phyloP scores from a whole-genome alignment of 257 asterid species.

The Haberlea rhodopensis region DNA sequence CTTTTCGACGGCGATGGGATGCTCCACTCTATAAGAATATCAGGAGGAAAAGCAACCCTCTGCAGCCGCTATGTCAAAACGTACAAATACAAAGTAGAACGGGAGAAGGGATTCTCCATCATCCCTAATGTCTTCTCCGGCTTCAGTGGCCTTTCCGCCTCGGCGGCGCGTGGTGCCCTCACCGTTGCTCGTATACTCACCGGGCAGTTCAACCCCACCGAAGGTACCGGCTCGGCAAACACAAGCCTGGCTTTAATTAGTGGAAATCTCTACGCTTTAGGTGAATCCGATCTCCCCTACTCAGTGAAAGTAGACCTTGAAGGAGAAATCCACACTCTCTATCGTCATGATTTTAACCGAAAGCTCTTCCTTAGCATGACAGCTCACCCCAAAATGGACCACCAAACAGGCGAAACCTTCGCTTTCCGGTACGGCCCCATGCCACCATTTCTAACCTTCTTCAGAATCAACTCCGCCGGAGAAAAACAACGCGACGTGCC shows the following conservation, averaged over 20 bases:
- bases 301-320: constrained; percentile 32
- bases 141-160: constrained; percentile 53
- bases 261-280: constrained; percentile 56
- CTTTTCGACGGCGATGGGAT: constrained; percentile 82
- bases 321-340: constrained; percentile 64
- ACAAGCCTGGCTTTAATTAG: constrained; percentile 61
- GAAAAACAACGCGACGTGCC: constrained; percentile 59
- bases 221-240: constrained; percentile 69
- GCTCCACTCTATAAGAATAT: constrained; percentile 65
- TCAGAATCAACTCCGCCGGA: constrained; percentile 48
- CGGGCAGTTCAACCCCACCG: constrained; percentile 47
- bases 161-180: constrained; percentile 56
- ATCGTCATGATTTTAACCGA: constrained; percentile 65
- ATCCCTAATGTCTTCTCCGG: constrained; percentile 64
- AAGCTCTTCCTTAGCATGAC: constrained; percentile 58
- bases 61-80: constrained; percentile 77
- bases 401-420: constrained; percentile 57
- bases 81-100: constrained; percentile 51
- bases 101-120: constrained; percentile 41
- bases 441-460: constrained; percentile 62
- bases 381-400: constrained; percentile 75
- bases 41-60: constrained; percentile 48
- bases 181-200: constrained; percentile 44
- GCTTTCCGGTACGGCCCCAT: constrained; percentile 69
- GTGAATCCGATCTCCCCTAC: constrained; percentile 82